A percentile compares a stretch with the other conserved stretches of the same genome.
Evolutionary conservation across 768 basidiomycete genomes (phyloP).

Genomic region (Tricholoma sp.): DNA sequence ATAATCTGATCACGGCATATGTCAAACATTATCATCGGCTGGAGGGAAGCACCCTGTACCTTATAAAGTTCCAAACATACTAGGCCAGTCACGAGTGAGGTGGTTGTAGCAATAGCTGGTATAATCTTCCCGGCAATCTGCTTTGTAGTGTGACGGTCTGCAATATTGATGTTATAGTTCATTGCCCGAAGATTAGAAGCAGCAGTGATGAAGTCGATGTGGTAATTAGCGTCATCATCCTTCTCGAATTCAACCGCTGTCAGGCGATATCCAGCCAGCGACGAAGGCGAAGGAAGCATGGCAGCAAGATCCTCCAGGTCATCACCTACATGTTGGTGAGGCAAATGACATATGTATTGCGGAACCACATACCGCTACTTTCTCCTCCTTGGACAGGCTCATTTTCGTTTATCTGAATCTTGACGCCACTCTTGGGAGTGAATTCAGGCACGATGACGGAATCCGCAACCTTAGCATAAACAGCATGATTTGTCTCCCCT

Average conservation of each 20-base stretch:
- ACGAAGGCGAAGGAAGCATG: slow-evolving; percentile 82
- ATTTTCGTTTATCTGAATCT: slow-evolving; percentile 89
- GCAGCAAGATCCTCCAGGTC: slow-evolving; percentile 53
- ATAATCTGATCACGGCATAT: slow-evolving; percentile 57
- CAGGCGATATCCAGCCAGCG: slow-evolving; percentile 93
- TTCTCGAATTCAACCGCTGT: slow-evolving; percentile 98
- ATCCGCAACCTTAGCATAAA: slow-evolving; percentile 83
- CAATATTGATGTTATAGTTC: slow-evolving; percentile 86
- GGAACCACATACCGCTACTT: slow-evolving; percentile 31
- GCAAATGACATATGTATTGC: slow-evolving; percentile 5
- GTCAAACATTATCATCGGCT: slow-evolving; percentile 1
- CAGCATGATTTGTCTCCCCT: slow-evolving; percentile 72
- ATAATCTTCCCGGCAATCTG: slow-evolving; percentile 99
- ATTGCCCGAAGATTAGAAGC: slow-evolving; percentile 94
- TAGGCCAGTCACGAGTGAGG: slow-evolving; percentile 90
- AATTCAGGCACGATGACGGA: slow-evolving; percentile 87
- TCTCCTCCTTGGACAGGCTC: slow-evolving; percentile 71
- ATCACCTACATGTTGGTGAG: slow-evolving; percentile 33
- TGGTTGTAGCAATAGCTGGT: slow-evolving; percentile 98
- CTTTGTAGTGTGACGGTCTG: slow-evolving; percentile 91
- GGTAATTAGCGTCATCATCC: slow-evolving; percentile 96
- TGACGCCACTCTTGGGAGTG: slow-evolving; percentile 86
- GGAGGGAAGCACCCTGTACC: slow-evolving; percentile 34
- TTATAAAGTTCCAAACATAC: slow-evolving; percentile 98
- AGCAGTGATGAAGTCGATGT: slow-evolving; percentile 98